Conservation (phyloP, 768 basidiomycete genomes). For the Lactarius tabidus region DNA sequence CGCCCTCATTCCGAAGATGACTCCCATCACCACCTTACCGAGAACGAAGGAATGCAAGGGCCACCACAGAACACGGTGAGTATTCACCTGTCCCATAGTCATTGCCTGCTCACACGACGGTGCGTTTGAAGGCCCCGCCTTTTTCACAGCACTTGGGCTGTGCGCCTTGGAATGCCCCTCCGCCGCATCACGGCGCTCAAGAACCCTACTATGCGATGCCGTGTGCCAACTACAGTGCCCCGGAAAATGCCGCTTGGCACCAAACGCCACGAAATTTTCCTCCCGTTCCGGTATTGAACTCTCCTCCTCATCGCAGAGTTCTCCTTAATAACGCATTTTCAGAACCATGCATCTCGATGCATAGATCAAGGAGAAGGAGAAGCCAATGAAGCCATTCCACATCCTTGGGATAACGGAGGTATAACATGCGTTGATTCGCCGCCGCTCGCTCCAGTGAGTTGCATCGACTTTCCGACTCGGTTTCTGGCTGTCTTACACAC, state of each 20-base stretch:
- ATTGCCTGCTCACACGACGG: not conserved
- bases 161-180: conserved; percentile 1
- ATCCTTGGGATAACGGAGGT: not conserved
- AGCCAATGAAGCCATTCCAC: not conserved
- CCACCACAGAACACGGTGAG: not conserved
- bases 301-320: not conserved
- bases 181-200: not conserved
- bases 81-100: not conserved
- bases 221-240: not conserved
- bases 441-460: not conserved
- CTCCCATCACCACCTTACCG: not conserved
- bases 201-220: not conserved
- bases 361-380: not conserved
- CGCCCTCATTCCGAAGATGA: not conserved
- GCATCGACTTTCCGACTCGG: not conserved
- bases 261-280: not conserved
- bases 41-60: not conserved
- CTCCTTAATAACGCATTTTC: not conserved
- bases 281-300: not conserved
- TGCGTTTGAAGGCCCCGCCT: not conserved
- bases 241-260: not conserved
- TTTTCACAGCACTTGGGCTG: not conserved
- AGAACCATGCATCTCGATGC: not conserved
- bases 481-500: not conserved
- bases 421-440: not conserved